Percentiles rank a stretch among this genome's conserved stretches.
Conservation (phyloP, 2,329 filamentous ascomycete species). For the Emericellopsis cladophorae region DNA sequence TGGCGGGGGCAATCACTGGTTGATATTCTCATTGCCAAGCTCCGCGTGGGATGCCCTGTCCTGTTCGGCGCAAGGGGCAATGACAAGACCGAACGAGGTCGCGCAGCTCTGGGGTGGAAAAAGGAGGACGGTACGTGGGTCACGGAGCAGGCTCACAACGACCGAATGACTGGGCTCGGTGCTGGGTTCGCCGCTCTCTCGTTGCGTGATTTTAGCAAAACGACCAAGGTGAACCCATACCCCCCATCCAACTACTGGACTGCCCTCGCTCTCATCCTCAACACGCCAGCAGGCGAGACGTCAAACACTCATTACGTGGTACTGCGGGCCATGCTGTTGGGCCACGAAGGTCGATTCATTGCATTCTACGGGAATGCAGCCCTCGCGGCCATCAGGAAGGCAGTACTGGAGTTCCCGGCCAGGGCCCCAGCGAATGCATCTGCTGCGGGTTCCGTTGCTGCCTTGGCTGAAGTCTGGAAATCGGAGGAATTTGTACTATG, state of each 20-base stretch:
- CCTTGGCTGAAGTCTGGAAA: constrained; percentile 40
- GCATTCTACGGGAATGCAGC: constrained; percentile 70
- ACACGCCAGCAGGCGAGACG: constrained; percentile 53
- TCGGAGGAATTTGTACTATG: constrained; percentile 35
- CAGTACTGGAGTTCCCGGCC: constrained; percentile 61
- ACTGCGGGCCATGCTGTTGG: constrained; percentile 58
- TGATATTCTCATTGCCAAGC: constrained; percentile 79
- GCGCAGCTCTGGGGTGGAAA: constrained; percentile 61
- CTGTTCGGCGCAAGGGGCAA: constrained; percentile 73
- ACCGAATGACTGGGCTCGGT: constrained; percentile 73
- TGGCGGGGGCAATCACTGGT: constrained; percentile 58
- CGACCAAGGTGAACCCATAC: constrained; percentile 58
- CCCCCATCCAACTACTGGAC: constrained; percentile 76
- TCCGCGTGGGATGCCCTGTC: constrained; percentile 66
- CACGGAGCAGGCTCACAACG: constrained; percentile 59
- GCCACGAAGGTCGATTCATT: constrained; percentile 64
- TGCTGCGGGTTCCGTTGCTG: constrained; percentile 37
- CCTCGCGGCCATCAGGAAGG: constrained; percentile 55
- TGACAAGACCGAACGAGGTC: constrained; percentile 59
- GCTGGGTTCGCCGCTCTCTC: constrained; percentile 76
- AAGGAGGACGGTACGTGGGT: constrained; percentile 48
- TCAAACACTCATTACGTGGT: constrained; percentile 65
- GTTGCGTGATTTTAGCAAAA: constrained; percentile 67
- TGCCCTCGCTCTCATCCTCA: constrained; percentile 62
- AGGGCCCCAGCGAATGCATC: constrained; percentile 32